Evolutionary conservation across 2,329 filamentous ascomycete genomes (phyloP).

Genomic region (Pseudogymnoascus sp.): DNA sequence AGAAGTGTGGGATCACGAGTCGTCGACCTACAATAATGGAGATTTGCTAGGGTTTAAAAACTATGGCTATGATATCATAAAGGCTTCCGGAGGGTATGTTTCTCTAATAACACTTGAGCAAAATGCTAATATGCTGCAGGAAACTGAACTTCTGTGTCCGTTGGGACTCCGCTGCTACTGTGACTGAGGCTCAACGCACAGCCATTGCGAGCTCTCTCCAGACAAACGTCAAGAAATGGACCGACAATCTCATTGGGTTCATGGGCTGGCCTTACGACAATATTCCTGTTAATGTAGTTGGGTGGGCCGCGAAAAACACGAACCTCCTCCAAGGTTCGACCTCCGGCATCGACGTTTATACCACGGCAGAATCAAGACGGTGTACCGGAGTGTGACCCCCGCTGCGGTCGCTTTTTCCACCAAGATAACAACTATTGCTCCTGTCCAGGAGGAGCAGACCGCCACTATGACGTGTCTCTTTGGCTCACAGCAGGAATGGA

Average conservation of each 20-base stretch:
- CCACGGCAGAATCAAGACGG: slow-evolving; percentile 33
- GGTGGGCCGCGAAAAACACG: slow-evolving; percentile 35
- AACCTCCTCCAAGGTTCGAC: slow-evolving; percentile 31
- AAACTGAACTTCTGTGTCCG: slow-evolving; percentile 36
- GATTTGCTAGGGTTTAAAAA: slow-evolving; percentile 8
- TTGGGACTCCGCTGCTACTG: slow-evolving; percentile 33
- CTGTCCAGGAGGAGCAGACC: slow-evolving; percentile 31
- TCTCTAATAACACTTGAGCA: neutral
- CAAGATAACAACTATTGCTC: slow-evolving; percentile 33
- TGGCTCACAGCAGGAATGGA: slow-evolving; percentile 39
- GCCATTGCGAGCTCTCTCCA: slow-evolving; percentile 30
- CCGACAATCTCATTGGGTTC: slow-evolving; percentile 35
- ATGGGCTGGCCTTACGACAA: slow-evolving; percentile 35
- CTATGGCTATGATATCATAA: slow-evolving; percentile 12
- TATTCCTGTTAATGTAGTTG: slow-evolving; percentile 34
- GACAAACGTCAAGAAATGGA: slow-evolving; percentile 33
- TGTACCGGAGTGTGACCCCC: slow-evolving; percentile 33
- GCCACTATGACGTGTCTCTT: slow-evolving; percentile 38
- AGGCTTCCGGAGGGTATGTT: neutral
- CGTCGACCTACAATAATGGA: slow-evolving; percentile 8
- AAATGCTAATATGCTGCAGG: slow-evolving; percentile 14
- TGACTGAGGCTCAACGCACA: slow-evolving; percentile 32
- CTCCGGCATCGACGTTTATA: slow-evolving; percentile 34
- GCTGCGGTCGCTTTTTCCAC: slow-evolving; percentile 38
- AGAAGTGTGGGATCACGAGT: slow-evolving; percentile 9